Conservation (phyloP, 495 filamentous ascomycete genomes). For the Trichoderma gamsii region DNA sequence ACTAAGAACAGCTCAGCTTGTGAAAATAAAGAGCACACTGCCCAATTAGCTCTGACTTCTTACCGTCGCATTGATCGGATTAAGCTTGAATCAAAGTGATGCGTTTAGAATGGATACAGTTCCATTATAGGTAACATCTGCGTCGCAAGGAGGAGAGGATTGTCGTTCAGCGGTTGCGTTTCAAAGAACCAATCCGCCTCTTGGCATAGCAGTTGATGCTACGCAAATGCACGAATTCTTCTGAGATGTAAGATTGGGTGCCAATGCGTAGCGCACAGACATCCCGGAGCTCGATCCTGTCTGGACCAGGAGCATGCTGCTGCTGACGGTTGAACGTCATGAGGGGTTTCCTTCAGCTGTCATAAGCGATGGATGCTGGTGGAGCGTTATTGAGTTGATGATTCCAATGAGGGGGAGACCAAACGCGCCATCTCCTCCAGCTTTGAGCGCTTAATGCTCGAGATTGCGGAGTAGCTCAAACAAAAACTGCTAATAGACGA, state of each 20-base stretch:
- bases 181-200: background rate
- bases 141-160: background rate
- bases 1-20: background rate
- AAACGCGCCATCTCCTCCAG: constrained; percentile 5
- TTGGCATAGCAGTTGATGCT: background rate
- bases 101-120: background rate
- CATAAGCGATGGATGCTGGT: background rate
- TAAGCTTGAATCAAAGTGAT: background rate
- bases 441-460: background rate
- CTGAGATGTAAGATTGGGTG: background rate
- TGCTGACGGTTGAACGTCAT: background rate
- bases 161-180: background rate
- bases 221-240: constrained; percentile 1
- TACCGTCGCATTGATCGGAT: background rate
- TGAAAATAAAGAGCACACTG: background rate
- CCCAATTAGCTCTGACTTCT: background rate
- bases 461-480: too few species aligned
- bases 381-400: background rate
- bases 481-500: background rate
- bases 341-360: background rate
- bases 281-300: background rate
- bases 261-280: background rate
- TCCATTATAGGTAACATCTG: background rate
- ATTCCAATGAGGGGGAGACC: background rate
- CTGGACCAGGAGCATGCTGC: background rate